These are phyloP conservation scores for Fusarium pseudocircinatum DNA, from an alignment of 2,329 filamentous ascomycete genomes.

Conservation along the genomic window DNA sequence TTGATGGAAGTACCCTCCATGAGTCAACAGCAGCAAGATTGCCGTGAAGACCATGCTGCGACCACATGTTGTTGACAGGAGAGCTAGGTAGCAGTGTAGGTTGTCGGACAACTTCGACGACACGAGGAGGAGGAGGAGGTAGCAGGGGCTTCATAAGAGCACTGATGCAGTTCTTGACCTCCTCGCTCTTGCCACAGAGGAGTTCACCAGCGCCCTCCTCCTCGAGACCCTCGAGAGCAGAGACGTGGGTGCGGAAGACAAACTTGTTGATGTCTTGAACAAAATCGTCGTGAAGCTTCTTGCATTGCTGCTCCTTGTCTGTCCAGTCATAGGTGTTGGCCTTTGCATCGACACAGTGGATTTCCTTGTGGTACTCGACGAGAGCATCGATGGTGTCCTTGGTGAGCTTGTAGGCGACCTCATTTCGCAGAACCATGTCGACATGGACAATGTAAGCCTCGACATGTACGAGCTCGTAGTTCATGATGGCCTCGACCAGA, in stretches of 20 bases:
- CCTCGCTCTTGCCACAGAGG: slow-evolving; percentile 88
- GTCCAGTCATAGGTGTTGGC: slow-evolving; percentile 94
- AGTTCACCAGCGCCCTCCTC: slow-evolving; percentile 96
- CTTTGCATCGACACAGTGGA: slow-evolving; percentile 90
- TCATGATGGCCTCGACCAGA: slow-evolving; percentile 81
- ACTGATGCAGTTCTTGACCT: slow-evolving; percentile 89
- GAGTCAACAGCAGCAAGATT: slow-evolving; percentile 77
- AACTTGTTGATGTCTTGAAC: slow-evolving; percentile 97
- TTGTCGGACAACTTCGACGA: slow-evolving; percentile 89
- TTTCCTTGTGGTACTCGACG: slow-evolving; percentile 94
- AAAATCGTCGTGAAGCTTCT: slow-evolving; percentile 97
- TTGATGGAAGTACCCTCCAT: slow-evolving; percentile 92
- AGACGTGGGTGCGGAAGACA: slow-evolving; percentile 89
- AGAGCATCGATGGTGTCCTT: slow-evolving; percentile 92
- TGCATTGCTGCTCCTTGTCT: slow-evolving; percentile 94
- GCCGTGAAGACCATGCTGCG: slow-evolving; percentile 72
- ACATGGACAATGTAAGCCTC: slow-evolving; percentile 99
- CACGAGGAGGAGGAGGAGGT: slow-evolving; percentile 84
- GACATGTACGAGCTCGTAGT: slow-evolving; percentile 91
- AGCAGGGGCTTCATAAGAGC: slow-evolving; percentile 87
- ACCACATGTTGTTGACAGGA: slow-evolving; percentile 82
- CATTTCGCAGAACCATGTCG: slow-evolving; percentile 97
- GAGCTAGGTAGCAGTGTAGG: slow-evolving; percentile 88
- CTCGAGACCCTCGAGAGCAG: slow-evolving; percentile 92
- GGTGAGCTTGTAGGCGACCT: slow-evolving; percentile 98